Percentiles rank a stretch among this genome's conserved stretches.
Conservation (phyloP, 176 grass and related monocot genomes). For the Dactylis glomerata region DNA sequence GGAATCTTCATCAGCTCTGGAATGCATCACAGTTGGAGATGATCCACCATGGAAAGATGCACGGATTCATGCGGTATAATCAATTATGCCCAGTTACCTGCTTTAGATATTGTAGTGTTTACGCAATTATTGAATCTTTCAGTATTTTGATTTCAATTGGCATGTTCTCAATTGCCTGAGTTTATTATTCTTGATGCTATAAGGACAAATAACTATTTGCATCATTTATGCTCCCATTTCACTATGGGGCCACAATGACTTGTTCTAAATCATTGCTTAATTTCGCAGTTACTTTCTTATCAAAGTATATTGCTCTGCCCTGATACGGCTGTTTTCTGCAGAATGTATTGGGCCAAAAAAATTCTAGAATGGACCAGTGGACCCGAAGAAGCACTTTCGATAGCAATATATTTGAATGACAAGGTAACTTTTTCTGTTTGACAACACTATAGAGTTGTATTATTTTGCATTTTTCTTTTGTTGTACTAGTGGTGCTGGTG, state of each 20-base stretch:
- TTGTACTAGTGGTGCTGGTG: slow-evolving; percentile 11
- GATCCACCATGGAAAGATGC: slow-evolving; percentile 92
- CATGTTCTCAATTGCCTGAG: not conserved
- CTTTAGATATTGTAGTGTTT: slow-evolving; percentile 1
- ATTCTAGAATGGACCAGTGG: slow-evolving; percentile 90
- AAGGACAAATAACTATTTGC: not conserved
- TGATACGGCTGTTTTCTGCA: slow-evolving; percentile 35
- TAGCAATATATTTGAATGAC: slow-evolving; percentile 85
- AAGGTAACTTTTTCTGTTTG: slow-evolving; percentile 54
- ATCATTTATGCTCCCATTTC: not conserved
- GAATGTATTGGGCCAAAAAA: slow-evolving; percentile 99
- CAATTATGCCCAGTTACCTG: not conserved
- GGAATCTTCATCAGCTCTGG: slow-evolving; percentile 63
- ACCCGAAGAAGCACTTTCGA: slow-evolving; percentile 84
- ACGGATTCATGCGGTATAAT: slow-evolving; percentile 92
- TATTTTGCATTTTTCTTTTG: not conserved
- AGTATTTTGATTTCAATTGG: not conserved
- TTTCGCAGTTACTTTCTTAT: not conserved
- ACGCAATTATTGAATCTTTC: not conserved
- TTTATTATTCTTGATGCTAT: not conserved
- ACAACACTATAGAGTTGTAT: not conserved
- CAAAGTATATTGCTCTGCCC: not conserved
- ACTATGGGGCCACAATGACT: not conserved
- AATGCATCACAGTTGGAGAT: slow-evolving; percentile 97
- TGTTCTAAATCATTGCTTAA: slow-evolving; percentile 9